phyloP scores from a whole-genome alignment of 345 rosid genomes.

The Trapa incisa region DNA sequence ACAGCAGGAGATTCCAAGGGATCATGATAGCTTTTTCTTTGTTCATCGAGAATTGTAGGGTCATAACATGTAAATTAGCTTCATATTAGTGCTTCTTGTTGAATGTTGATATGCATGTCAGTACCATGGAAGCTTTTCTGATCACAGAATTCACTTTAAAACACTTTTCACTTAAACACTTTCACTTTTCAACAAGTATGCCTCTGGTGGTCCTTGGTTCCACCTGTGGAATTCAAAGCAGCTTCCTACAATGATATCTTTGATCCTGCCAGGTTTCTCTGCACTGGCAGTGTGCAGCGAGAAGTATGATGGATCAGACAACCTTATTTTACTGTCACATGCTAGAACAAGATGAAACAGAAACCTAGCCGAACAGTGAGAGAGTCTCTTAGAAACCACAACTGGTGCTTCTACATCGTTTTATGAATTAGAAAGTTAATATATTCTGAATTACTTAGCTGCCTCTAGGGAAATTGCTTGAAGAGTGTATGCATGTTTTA shows the following conservation, averaged over 20 bases:
- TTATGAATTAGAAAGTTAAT: too few species aligned
- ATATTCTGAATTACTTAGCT: too few species aligned
- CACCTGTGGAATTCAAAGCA: constrained; percentile 26
- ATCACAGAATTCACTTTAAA: neutral
- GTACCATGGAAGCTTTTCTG: constrained; percentile 4
- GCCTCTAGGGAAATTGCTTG: too few species aligned
- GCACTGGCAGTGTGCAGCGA: constrained; percentile 96
- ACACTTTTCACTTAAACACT: neutral
- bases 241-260: constrained; percentile 58
- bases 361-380: too few species aligned
- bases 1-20: neutral
- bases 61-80: neutral
- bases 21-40: too few species aligned
- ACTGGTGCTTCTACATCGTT: too few species aligned
- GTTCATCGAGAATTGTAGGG: neutral
- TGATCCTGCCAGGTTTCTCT: constrained; percentile 97
- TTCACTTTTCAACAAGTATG: neutral
- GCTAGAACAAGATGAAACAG: too few species aligned
- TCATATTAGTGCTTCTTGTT: neutral
- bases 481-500: too few species aligned
- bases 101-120: neutral
- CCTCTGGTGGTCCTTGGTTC: constrained; percentile 9
- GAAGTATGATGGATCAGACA: constrained; percentile 99
- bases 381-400: too few species aligned
- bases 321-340: constrained; percentile 1